phyloP scores from a whole-genome alignment of 768 basidiomycete species.

The Tubosaeta sp. region DNA sequence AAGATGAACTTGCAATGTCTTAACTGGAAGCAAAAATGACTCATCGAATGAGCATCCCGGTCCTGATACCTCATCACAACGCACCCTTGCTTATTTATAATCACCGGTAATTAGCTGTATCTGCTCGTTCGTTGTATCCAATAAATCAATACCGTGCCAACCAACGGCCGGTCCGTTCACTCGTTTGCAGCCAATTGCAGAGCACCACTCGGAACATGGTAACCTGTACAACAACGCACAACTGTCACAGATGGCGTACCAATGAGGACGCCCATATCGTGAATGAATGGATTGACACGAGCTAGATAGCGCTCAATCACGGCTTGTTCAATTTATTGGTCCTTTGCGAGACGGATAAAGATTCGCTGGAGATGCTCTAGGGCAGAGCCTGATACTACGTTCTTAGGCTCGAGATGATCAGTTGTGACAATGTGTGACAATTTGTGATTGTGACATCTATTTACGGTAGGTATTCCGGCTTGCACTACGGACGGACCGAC shows the following conservation, averaged over 20 bases:
- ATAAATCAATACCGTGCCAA: neutral
- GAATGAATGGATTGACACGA: neutral
- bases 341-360: neutral
- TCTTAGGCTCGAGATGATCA: too few species aligned
- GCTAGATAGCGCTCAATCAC: constrained; percentile 5
- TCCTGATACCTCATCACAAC: constrained; percentile 9
- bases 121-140: constrained; percentile 11
- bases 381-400: too few species aligned
- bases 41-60: constrained; percentile 1
- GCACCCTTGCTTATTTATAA: constrained; percentile 1
- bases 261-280: constrained; percentile 3
- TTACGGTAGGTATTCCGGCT: too few species aligned
- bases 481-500: too few species aligned
- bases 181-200: neutral
- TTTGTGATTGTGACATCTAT: too few species aligned
- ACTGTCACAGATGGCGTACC: constrained; percentile 3
- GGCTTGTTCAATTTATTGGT: neutral
- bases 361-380: neutral
- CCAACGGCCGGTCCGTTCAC: neutral
- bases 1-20: constrained; percentile 11
- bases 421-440: too few species aligned
- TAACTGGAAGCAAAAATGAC: neutral
- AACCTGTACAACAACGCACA: neutral
- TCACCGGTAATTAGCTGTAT: constrained; percentile 11
- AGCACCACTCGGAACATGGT: neutral